Base-by-base conservation (phyloP, 805 yeast species). In the Schwanniomyces yamadae region DNA sequence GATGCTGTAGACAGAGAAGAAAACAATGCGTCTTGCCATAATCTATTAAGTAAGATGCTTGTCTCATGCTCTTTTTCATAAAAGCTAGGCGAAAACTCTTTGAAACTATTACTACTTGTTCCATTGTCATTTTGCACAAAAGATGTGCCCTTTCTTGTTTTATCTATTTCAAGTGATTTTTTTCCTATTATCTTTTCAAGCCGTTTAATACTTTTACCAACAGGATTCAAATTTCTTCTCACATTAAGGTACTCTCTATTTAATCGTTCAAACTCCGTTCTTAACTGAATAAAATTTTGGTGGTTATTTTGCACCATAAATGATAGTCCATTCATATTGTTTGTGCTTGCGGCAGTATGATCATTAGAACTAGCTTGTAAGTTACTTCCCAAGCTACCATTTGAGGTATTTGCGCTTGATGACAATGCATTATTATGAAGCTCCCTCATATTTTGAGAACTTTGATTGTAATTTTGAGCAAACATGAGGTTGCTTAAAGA, bases 201-300 rank as follows among this genome's bases (percentile, higher is more conserved):
- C 41, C 93, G 63, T 28, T 71, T 67, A 20, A 86, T 56, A 2
- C 87, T 75, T 31, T 78, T 84, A 4, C 75, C 73, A 2, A 84
- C 61, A 1, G 96, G 95, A 45, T 86, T 86, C 25, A 66, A 63
- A 56, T 81, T 77, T 41, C 93, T 68, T 50, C 89, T 63, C 0
- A 84, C 80, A 45, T 76, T 82, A 28, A 80, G 63, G 45, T 80
- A 84, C 50, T 86, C 95, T 42, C 90, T 69, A 10, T 89, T 77
- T 21, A 84, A 71, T 42, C 86, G 70, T 55, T 87, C 95, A 51
- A 79, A 84, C 52, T 84, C 93, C n/a, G 87, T 73, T 45, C 86
- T 71, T 6, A 77, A 71, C 42, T 77, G 82, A 14, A 81, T 74
- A 5, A 79, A 72, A 28, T 73, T 73, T 51, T 55, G 64, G 30